These are phyloP conservation scores for Abrus pulchellus DNA, from an alignment of 306 rosid genomes.

Conservation along the genomic window DNA sequence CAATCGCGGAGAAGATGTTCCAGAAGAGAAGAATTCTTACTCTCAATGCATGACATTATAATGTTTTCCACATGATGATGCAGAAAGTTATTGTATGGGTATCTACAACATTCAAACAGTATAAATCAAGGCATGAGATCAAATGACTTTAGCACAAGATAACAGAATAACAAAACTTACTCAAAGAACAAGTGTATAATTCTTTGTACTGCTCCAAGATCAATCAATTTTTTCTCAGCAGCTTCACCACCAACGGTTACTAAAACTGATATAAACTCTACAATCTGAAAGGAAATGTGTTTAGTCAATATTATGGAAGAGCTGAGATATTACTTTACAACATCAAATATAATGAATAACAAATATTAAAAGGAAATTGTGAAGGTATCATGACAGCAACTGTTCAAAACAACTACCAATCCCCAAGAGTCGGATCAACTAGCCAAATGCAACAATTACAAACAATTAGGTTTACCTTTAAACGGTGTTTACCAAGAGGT, in stretches of 20 bases:
- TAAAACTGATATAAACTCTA: slow-evolving; percentile 90
- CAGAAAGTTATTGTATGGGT: slow-evolving; percentile 94
- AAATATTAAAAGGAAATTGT: slow-evolving; percentile 13
- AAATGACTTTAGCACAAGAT: slow-evolving; percentile 36
- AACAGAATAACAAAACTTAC: slow-evolving; percentile 63
- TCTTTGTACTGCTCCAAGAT: slow-evolving; percentile 83
- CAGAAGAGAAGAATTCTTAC: slow-evolving; percentile 79
- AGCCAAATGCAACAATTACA: slow-evolving; percentile 24
- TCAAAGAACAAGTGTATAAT: slow-evolving; percentile 87
- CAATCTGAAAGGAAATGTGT: slow-evolving; percentile 68
- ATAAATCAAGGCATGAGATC: slow-evolving; percentile 46
- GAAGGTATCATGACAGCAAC: not conserved
- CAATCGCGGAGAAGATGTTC: slow-evolving; percentile 84
- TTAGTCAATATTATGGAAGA: slow-evolving; percentile 33
- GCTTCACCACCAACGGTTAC: slow-evolving; percentile 87
- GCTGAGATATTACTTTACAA: slow-evolving; percentile 33
- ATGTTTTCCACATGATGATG: slow-evolving; percentile 94
- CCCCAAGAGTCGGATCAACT: slow-evolving; percentile 32
- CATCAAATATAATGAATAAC: slow-evolving; percentile 24
- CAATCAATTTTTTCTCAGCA: slow-evolving; percentile 88
- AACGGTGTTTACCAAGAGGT: slow-evolving; percentile 96
- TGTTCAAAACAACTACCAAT: slow-evolving; percentile 26
- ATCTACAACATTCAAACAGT: slow-evolving; percentile 64
- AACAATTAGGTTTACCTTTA: slow-evolving; percentile 72
- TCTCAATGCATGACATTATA: slow-evolving; percentile 83